Percentiles rank a stretch among this genome's conserved stretches.
Conservation (phyloP, 345 rosid genomes). For the Mangifera indica region DNA sequence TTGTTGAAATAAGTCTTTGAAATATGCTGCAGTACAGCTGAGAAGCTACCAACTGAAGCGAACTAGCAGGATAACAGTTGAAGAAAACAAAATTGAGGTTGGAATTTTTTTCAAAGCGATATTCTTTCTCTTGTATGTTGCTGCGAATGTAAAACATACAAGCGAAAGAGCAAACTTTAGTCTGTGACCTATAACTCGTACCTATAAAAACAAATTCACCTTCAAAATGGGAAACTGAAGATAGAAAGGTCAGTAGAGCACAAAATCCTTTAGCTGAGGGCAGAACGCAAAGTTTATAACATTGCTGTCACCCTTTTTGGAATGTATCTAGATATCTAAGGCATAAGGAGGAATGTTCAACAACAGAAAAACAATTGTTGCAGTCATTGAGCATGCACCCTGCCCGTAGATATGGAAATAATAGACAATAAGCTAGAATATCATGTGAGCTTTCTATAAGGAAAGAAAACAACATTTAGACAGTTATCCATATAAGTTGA, state of each 20-base stretch:
- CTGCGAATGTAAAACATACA: neutral
- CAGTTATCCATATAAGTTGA: neutral
- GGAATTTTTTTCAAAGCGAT: neutral
- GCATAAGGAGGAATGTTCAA: neutral
- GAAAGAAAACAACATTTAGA: neutral
- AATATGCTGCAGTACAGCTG: neutral
- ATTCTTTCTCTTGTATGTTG: neutral
- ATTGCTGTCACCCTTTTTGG: too few relatives aligned
- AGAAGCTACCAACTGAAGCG: neutral
- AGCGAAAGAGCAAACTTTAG: neutral
- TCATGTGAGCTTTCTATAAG: neutral
- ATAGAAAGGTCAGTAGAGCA: too few relatives aligned
- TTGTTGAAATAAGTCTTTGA: neutral
- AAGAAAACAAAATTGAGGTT: neutral
- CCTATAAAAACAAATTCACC: too few relatives aligned
- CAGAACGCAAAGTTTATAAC: too few relatives aligned
- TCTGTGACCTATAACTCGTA: neutral
- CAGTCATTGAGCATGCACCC: neutral
- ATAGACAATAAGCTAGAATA: neutral
- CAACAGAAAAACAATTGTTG: neutral
- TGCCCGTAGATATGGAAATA: slow-evolving; percentile 6
- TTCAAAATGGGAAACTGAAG: too few relatives aligned
- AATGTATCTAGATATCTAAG: too few relatives aligned
- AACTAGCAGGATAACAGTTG: neutral
- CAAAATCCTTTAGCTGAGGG: too few relatives aligned